phyloP scores from a whole-genome alignment of 495 filamentous ascomycete genomes.

The Sabuloglossum arenarium region DNA sequence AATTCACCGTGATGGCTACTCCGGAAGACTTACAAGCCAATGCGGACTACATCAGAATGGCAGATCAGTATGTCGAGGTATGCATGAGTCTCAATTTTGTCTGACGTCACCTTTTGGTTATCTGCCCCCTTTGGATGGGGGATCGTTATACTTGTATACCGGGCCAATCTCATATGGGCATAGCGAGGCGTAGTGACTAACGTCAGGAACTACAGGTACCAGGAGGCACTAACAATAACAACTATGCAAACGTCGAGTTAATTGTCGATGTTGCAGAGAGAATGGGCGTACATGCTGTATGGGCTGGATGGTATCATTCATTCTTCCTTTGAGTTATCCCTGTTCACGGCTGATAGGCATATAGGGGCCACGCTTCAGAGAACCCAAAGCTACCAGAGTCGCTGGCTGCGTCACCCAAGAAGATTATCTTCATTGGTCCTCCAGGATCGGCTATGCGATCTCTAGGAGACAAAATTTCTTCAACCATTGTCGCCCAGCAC shows the following conservation, averaged over 20 bases:
- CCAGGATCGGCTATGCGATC: slow-evolving; percentile 97
- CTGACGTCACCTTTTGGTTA: no score
- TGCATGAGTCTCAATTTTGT: slow-evolving; percentile 5
- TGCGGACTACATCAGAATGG: slow-evolving; percentile 98
- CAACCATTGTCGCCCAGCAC: slow-evolving; percentile 97
- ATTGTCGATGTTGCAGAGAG: slow-evolving; percentile 99
- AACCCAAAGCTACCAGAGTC: slow-evolving; percentile 96
- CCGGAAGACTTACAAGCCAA: slow-evolving; percentile 97
- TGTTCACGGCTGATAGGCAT: background rate
- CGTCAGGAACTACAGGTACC: slow-evolving; percentile 31
- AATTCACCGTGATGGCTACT: slow-evolving; percentile 98
- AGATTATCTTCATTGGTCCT: slow-evolving; percentile 97
- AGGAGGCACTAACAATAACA: slow-evolving; percentile 99
- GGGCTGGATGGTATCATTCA: slow-evolving; percentile 77
- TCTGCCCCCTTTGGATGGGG: no score
- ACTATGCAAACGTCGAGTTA: slow-evolving; percentile 98
- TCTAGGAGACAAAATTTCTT: slow-evolving; percentile 98
- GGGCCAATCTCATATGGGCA: no score
- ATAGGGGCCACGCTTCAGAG: slow-evolving; percentile 92
- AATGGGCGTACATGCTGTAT: slow-evolving; percentile 94
- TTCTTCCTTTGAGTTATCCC: slow-evolving; percentile 4
- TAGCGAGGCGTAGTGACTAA: background rate
- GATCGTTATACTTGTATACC: background rate
- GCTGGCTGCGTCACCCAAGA: slow-evolving; percentile 83
- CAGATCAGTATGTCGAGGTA: slow-evolving; percentile 96